A percentile compares a stretch with the other conserved stretches of the same genome.
Conservation (phyloP, 1,284 basidiomycete genomes). For the Heterobasidion annosum region DNA sequence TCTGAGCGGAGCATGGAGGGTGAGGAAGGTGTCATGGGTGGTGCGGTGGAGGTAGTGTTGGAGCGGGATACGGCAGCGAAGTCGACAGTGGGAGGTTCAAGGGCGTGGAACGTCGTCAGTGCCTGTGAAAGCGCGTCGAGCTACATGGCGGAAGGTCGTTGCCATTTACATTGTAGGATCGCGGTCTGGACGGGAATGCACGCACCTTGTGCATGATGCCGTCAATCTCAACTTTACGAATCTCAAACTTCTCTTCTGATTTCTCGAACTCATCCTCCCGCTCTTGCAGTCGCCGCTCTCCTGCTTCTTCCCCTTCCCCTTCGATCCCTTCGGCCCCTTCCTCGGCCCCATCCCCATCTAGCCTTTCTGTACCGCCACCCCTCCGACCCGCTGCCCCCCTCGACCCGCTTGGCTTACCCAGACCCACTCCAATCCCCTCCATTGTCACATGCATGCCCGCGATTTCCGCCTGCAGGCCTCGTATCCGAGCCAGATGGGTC, state of each 20-base stretch:
- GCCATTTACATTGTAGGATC: neutral
- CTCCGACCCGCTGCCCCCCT: slow-evolving; percentile 12
- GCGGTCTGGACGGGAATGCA: slow-evolving; percentile 2
- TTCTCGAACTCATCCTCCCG: slow-evolving; percentile 59
- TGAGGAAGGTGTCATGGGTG: neutral
- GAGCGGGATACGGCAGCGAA: neutral
- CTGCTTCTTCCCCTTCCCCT: slow-evolving; percentile 18
- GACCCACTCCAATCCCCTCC: slow-evolving; percentile 46
- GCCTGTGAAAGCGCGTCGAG: slow-evolving; percentile 42
- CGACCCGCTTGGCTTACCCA: slow-evolving; percentile 3
- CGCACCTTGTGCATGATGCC: slow-evolving; percentile 64
- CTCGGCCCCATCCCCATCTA: slow-evolving; percentile 8
- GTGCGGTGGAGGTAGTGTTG: slow-evolving; percentile 1
- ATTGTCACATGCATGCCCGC: slow-evolving; percentile 64
- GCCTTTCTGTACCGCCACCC: slow-evolving; percentile 2
- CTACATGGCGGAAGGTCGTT: slow-evolving; percentile 19
- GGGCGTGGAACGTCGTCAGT: neutral
- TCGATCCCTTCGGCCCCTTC: slow-evolving; percentile 16
- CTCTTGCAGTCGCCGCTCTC: slow-evolving; percentile 20
- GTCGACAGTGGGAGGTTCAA: slow-evolving; percentile 1
- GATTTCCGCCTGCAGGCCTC: slow-evolving; percentile 62
- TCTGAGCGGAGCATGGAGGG: neutral
- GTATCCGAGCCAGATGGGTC: slow-evolving; percentile 53
- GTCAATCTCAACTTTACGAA: slow-evolving; percentile 55
- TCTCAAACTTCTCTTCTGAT: slow-evolving; percentile 56